Evolutionary conservation across 108 stramenopile genomes (phyloP).

Genomic region (Nitzschia sp.): DNA sequence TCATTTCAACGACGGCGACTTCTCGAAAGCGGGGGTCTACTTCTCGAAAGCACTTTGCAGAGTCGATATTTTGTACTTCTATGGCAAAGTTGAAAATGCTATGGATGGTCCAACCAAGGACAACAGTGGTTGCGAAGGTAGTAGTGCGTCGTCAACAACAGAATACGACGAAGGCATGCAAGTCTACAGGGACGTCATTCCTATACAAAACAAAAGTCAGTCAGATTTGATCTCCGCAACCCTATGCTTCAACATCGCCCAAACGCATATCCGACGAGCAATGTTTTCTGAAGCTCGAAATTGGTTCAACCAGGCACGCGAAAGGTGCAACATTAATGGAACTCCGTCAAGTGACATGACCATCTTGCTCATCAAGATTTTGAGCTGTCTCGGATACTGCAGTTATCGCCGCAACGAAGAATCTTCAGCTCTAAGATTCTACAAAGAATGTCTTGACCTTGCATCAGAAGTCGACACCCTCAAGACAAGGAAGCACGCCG

Average conservation of each 20-base stretch:
- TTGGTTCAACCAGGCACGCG: constrained; percentile 46
- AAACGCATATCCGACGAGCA: constrained; percentile 54
- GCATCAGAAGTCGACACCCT: not conserved
- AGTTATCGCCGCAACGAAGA: constrained; percentile 46
- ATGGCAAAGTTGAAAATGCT: not conserved
- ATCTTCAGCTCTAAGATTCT: constrained; percentile 35
- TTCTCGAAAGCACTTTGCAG: constrained; percentile 31
- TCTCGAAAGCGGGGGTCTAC: constrained; percentile 26
- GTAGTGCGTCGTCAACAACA: not conserved
- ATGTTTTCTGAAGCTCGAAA: constrained; percentile 39
- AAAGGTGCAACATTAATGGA: not conserved
- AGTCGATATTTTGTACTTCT: constrained; percentile 1
- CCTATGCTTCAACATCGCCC: constrained; percentile 66
- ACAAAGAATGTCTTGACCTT: constrained; percentile 21
- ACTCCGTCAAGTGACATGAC: not conserved
- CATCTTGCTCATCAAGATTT: not conserved
- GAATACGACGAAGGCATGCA: constrained; percentile 64
- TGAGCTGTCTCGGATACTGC: constrained; percentile 44
- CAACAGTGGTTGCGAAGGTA: not conserved
- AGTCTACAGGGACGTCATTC: constrained; percentile 41
- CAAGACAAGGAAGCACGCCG: constrained; percentile 21
- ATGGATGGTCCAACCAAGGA: not conserved
- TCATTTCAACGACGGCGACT: constrained; percentile 19
- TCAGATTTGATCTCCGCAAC: constrained; percentile 47
- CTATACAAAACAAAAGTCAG: constrained; percentile 18